Base-by-base conservation (phyloP, 2,329 filamentous ascomycete species). In the Tolypocladium guangdongense region DNA sequence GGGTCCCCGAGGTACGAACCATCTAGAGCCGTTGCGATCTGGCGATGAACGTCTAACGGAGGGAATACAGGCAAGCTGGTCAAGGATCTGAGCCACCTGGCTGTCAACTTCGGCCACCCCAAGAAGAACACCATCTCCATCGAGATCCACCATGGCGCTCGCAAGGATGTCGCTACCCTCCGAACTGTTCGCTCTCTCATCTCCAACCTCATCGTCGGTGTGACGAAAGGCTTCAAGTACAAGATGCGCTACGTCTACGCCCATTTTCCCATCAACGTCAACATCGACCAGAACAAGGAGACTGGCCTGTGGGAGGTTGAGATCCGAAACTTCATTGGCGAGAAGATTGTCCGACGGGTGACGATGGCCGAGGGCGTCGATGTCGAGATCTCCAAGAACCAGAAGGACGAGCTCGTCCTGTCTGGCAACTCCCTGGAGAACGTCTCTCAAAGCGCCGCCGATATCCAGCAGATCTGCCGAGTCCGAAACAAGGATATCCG, bases 401-500 rank as follows among this genome's bases (percentile, higher is more conserved):
- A 91, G 77, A 99, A 99, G 88, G 93, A 99, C 75, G 91, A 99
- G 86, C 87, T 99, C 60, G 78, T 92, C 74, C 81, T 99, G 67
- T 80, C 73, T 65, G 93, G 93, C 69, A 99, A 96, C 88, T 95
- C 88, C 59, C 82, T 99, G 67, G 95, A 99, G 83, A 84, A 85
- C 73, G 93, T 99, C 63, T 99, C 93, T 70, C 93, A 99, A 82
- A 90, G 86, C 72, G 93, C 93, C 64, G 93, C 93, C 77, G 93
- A 99, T 76, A 96, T 99, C 75, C 93, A 99, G 83, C 93, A 99
- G 80, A 91, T 93, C 78, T 99, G 93, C 90, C 85, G 85, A 79
- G 93, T 99, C 77, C 86, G 90, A 77, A 99, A 99, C 89, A 99
- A 99, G 90, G 93, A 99, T 96, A 99, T 99, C 82, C 90, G 95